Conservation (phyloP, 2,329 filamentous ascomycete genomes). For the Microdochium trichocladiopsis region DNA sequence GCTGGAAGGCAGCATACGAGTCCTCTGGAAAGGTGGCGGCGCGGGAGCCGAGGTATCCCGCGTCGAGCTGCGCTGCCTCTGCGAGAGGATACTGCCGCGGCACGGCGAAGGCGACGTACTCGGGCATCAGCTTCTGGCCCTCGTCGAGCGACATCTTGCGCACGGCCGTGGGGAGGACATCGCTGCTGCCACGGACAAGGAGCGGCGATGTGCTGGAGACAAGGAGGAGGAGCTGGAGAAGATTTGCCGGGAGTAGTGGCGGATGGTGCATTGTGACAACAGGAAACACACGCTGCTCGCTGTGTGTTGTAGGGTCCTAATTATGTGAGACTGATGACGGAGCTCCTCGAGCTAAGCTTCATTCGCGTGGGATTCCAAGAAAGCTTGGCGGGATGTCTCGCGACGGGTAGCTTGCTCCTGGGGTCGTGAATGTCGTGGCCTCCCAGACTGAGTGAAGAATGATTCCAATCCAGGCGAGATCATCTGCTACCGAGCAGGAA, state of each 20-base stretch:
- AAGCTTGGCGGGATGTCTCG: too few relatives aligned
- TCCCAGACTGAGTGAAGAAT: too few relatives aligned
- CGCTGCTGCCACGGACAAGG: not conserved
- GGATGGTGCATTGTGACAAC: not conserved
- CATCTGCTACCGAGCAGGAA: too few relatives aligned
- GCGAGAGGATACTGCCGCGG: constrained; percentile 7
- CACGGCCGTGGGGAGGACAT: constrained; percentile 48
- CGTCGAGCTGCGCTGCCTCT: constrained; percentile 11
- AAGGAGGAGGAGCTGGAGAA: not conserved
- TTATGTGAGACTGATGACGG: not conserved
- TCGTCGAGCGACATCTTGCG: constrained; percentile 66
- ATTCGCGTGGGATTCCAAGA: too few relatives aligned
- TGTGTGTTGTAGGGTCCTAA: too few relatives aligned
- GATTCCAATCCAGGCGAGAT: too few relatives aligned
- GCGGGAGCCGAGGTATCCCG: constrained; percentile 21
- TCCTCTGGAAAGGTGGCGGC: constrained; percentile 12
- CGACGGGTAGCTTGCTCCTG: too few relatives aligned
- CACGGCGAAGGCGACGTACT: constrained; percentile 50
- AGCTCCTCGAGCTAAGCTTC: not conserved
- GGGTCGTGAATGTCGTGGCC: too few relatives aligned
- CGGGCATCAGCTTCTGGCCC: constrained; percentile 66
- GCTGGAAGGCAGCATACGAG: constrained; percentile 29
- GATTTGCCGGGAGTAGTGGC: not conserved
- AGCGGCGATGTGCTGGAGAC: constrained; percentile 4
- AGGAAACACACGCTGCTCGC: not conserved